phyloP scores from a whole-genome alignment of 371 early-diverging fungal genomes.

The Mycotypha africana region DNA sequence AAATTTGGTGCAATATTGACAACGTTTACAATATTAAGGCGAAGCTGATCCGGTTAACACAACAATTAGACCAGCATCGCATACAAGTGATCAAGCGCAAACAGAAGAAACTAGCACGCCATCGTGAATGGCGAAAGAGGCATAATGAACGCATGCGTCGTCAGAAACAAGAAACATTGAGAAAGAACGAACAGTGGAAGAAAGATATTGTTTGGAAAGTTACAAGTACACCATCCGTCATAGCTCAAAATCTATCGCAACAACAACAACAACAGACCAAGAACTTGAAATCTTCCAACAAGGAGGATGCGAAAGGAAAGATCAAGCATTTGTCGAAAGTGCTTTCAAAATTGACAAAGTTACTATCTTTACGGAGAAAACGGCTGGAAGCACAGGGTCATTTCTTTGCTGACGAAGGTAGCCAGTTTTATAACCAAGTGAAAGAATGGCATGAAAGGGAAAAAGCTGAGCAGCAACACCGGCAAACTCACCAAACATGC shows the following conservation, averaged over 20 bases:
- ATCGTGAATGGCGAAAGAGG: conserved; percentile 13
- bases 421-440: conserved; percentile 39
- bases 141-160: conserved; percentile 4
- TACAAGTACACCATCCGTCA: not conserved
- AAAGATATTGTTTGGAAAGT: conserved; percentile 14
- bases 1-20: not conserved
- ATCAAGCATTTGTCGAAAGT: conserved; percentile 3
- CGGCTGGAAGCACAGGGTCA: conserved; percentile 27
- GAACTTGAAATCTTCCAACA: not conserved
- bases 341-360: conserved; percentile 4
- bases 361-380: conserved; percentile 11
- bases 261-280: too few relatives aligned
- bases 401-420: conserved; percentile 46
- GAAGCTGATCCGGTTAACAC: conserved; percentile 10
- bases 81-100: conserved; percentile 2
- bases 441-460: conserved; percentile 19
- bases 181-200: conserved; percentile 6
- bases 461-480: not conserved
- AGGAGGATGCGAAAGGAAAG: not conserved
- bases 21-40: too few relatives aligned
- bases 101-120: conserved; percentile 9
- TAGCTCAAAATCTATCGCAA: not conserved
- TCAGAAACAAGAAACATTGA: not conserved
- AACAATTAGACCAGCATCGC: too few relatives aligned
- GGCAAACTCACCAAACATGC: too few relatives aligned